Base-by-base conservation (phyloP, 2,329 filamentous ascomycete species). In the Colletotrichum scovillei region DNA sequence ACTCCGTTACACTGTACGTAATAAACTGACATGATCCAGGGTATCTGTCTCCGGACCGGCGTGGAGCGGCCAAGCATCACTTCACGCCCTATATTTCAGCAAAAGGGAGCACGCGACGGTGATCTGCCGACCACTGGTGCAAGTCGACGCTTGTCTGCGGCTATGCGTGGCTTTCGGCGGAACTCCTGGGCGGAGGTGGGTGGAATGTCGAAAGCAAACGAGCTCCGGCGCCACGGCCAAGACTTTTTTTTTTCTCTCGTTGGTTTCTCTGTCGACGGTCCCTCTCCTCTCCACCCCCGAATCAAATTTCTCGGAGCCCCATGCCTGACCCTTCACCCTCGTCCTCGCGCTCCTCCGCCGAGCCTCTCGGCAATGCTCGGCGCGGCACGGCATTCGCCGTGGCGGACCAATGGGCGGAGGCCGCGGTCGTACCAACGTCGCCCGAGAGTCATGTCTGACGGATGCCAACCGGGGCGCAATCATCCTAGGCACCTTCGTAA, bases 301-400 rank as follows among this genome's bases (percentile, higher is more conserved):
- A 38, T 52, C 30, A 30, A 65, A 57, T 62, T 73, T 73, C 60
- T 73, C 67, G 60, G 60, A 60, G 55, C 24, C 42, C 60, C 59
- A 62, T 49, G 60, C 69, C 70, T 49, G 67, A 70, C 59, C 56
- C 56, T 38, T 46, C 67, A 70, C 59, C 60, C 56, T 38, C 55
- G 71, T 56, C 35, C 28, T n/a, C 28, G 35, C 30, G 60, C 30
- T 71, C 67, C 19, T 7, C 71, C 71, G 71, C 71, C 71, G 67
- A 73, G 71, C 67, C 60, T 70, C 71, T 73, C 71, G 71, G 71
- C 71, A 73, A 66, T 62, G 38, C 71, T 73, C 52, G 71, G 71
- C 71, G 67, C 71, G 71, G 71, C 71, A 60, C 67, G 71, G 60
- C 71, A 73, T 70, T 56, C 56, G 59, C 55, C 67, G 9, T 62